A percentile compares a stretch with the other conserved stretches of the same genome.
phyloP scores from a whole-genome alignment of 2,329 filamentous ascomycete genomes.

The Botryotinia narcissicola region DNA sequence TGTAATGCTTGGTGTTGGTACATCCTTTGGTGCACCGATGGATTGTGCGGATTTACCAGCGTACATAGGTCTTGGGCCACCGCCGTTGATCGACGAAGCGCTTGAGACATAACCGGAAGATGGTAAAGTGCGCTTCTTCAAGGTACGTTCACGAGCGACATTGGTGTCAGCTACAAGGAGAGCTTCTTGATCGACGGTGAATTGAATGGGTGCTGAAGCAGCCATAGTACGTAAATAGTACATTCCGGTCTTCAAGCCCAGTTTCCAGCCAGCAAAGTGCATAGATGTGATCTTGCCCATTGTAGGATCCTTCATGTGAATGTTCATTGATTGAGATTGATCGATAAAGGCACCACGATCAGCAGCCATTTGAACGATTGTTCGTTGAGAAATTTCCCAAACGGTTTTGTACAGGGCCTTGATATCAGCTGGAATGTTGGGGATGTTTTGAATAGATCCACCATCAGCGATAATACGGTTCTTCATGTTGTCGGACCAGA shows the following conservation, averaged over 20 bases:
- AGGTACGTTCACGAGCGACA: conserved; percentile 59
- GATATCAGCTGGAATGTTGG: conserved; percentile 93
- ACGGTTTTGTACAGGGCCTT: conserved; percentile 99
- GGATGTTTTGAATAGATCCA: conserved; percentile 93
- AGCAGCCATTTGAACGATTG: conserved; percentile 94
- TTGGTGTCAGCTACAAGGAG: conserved; percentile 84
- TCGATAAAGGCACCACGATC: conserved; percentile 99
- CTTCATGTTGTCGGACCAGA: conserved; percentile 99
- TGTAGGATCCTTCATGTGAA: conserved; percentile 97
- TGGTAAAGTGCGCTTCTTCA: conserved; percentile 67
- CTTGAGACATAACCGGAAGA: conserved; percentile 42
- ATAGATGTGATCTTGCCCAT: conserved; percentile 99
- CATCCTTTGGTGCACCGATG: conserved; percentile 51
- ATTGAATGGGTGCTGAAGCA: conserved; percentile 94
- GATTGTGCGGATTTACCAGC: conserved; percentile 46
- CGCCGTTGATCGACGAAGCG: conserved; percentile 52
- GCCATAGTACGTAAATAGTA: conserved; percentile 99
- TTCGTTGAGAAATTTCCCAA: conserved; percentile 97
- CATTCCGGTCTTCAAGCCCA: conserved; percentile 99
- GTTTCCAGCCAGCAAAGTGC: conserved; percentile 99
- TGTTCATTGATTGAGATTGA: conserved; percentile 98
- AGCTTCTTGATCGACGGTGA: conserved; percentile 96
- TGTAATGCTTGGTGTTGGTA: conserved; percentile 67
- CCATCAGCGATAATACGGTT: conserved; percentile 98
- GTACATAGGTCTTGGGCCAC: conserved; percentile 65